Evolutionary conservation across 805 yeast species (phyloP), one percentile per base, ranked within the genome.

Genomic region (Candida succiphila): DNA sequence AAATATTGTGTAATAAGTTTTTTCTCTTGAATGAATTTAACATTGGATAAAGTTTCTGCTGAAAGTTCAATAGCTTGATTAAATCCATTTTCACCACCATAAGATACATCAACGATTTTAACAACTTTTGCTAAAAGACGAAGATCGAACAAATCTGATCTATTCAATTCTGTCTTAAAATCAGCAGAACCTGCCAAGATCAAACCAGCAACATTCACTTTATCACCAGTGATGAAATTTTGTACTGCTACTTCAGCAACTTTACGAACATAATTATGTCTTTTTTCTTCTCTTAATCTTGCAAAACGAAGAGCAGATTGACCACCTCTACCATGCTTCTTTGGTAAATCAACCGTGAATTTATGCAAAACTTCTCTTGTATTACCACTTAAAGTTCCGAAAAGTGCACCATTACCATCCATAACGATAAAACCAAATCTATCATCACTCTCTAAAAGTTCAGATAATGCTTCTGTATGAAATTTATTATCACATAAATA

Each of bases 281-380:
- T 86, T 61, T 92, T 92, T 65, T 92, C 98, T 50, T 92, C 98
- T 74, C 99, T 83, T 61, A 92, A 72, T 72, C 99, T 88, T 18
- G 96, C 80, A 70, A 92, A 92, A 85, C 99, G 97, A 48, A 92
- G 58, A 29, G 99, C 98, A 42, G 99, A 92, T 69, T 92, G 98
- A 81, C 98, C 98, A 83, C 98, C 98, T 74, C 98, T 83, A 54
- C 98, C 98, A 71, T 92, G 98, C 85, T 92, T 92, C 70, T 92
- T 92, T 51, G 99, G 99, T 51, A 92, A 70, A 61, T 92, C 99
- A 36, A 92, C 99, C 2, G 87, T 82, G 64, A 92, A 92, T 63
- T 92, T 92, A 63, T 89, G 95, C 54, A 92, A 69, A 29, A 92
- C 85, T 42, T 92, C 96, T 69, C 98, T 81, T 30, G 95, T 88